phyloP scores from a whole-genome alignment of 2,329 filamentous ascomycete species.

The Sphaerulina musiva region DNA sequence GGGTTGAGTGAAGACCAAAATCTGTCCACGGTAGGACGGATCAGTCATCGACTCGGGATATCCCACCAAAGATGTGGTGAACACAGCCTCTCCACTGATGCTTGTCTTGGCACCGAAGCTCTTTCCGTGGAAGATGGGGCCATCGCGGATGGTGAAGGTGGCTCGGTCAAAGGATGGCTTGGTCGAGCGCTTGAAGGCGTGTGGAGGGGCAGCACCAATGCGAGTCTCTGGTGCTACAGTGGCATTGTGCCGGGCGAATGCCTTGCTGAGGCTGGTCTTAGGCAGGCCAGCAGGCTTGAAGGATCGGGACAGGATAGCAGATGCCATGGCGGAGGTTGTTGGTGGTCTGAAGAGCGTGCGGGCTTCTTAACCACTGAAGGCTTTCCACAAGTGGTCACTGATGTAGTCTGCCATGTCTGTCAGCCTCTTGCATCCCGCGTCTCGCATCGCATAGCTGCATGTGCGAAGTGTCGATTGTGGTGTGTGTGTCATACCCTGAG shows the following conservation, averaged over 20 bases:
- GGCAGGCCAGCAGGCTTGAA: constrained; percentile 44
- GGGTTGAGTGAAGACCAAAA: constrained; percentile 95
- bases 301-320: constrained; percentile 51
- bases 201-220: constrained; percentile 57
- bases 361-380: constrained; percentile 53
- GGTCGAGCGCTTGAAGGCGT: constrained; percentile 46
- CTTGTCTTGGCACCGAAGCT: constrained; percentile 95
- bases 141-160: constrained; percentile 92
- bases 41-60: constrained; percentile 85
- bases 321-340: constrained; percentile 27
- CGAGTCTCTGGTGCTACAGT: constrained; percentile 64
- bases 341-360: constrained; percentile 13
- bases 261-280: constrained; percentile 39
- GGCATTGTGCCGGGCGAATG: constrained; percentile 49
- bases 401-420: constrained; percentile 46
- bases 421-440: not conserved
- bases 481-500: constrained; percentile 41
- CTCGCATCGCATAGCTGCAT: not conserved
- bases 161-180: constrained; percentile 70
- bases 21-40: constrained; percentile 72
- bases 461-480: not conserved
- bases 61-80: constrained; percentile 94
- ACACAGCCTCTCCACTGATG: constrained; percentile 95
- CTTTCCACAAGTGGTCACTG: constrained; percentile 65
- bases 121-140: constrained; percentile 90